Base-by-base conservation (phyloP, 169 alveolate species). In the Theileria luwenshuni region DNA sequence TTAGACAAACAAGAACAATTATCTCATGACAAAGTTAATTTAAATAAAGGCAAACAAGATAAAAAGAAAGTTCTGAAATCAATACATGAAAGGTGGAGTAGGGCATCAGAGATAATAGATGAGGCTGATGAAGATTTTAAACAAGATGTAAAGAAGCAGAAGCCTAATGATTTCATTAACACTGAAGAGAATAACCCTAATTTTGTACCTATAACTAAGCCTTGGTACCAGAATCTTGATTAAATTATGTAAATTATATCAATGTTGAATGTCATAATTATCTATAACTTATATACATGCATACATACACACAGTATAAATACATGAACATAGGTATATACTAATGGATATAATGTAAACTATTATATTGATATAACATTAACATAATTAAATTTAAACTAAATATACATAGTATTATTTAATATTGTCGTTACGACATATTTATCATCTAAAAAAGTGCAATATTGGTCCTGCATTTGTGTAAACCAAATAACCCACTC, bases 41-140 rank as follows among this genome's bases (percentile, higher is more conserved):
- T n/a, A n/a, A n/a, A n/a, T n/a, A n/a, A n/a, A n/a, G 3, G 5
- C 17, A 32, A 60, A 27, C 27, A 35, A n/a, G 38, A 68, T 49
- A 68, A 54, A 32, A 49, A 42, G 2, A 35, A 47, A 32, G 6
- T 23, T 35, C 28, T 51, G 21, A 68, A 68, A 21, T 35, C 65
- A 13, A 51, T 68, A 19, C 76, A 68, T 51, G 76, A 68, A 68
- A 58, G 65, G 65, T 68, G 76, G 76, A 68, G 13, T 19, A 68
- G 47, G 23, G 76, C 76, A 27, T 49, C 76, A 2, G 76, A 51
- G 13, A 38, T 45, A 0, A 62, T 62, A 13, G 72, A 62, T 62
- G 61, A 51, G 12, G 15, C 30, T 19, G 30, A 41, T 45, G 69
- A 65, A 33, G 74, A 68, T 35, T 47, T 8, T 45, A 25, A 27